Conservation (phyloP, 1,139 yeast genomes). For the Nakaseomyces nivariensis region DNA sequence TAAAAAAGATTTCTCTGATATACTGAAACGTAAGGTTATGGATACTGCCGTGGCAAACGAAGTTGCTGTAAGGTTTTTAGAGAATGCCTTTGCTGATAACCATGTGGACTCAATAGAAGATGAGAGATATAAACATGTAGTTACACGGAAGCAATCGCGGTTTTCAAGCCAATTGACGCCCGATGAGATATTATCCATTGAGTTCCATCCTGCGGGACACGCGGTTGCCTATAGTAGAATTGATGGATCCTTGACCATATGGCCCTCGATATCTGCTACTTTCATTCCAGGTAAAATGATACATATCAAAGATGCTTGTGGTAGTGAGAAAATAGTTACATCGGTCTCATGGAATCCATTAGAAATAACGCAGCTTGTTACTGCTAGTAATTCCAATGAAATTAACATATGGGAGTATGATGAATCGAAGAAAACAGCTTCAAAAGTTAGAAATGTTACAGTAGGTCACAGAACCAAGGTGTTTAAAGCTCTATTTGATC, state of each 20-base stretch:
- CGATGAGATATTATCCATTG: constrained; percentile 18
- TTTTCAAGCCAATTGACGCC: constrained; percentile 12
- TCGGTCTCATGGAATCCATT: constrained; percentile 53
- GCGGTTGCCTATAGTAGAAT: constrained; percentile 22
- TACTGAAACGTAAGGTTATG: constrained; percentile 6
- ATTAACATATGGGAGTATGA: constrained; percentile 50
- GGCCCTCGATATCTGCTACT: constrained; percentile 28
- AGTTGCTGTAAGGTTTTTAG: constrained; percentile 8
- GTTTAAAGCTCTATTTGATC: constrained; percentile 39
- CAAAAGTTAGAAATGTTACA: constrained; percentile 29
- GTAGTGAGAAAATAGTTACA: constrained; percentile 41
- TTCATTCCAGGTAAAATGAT: constrained; percentile 14
- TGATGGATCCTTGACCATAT: constrained; percentile 26
- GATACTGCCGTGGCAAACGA: constrained; percentile 8
- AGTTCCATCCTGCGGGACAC: constrained; percentile 22
- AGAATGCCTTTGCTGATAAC: constrained; percentile 8
- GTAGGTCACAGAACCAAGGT: constrained; percentile 29
- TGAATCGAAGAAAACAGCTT: constrained; percentile 28
- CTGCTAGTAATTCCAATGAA: constrained; percentile 47
- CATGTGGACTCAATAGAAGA: constrained; percentile 19
- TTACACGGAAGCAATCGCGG: constrained; percentile 17
- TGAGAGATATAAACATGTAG: constrained; percentile 16
- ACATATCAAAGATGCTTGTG: constrained; percentile 34
- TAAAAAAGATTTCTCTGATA: neutral
- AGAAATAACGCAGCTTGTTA: constrained; percentile 43